phyloP scores from a whole-genome alignment of 2,329 filamentous ascomycete genomes.

The Zarea fungicola region DNA sequence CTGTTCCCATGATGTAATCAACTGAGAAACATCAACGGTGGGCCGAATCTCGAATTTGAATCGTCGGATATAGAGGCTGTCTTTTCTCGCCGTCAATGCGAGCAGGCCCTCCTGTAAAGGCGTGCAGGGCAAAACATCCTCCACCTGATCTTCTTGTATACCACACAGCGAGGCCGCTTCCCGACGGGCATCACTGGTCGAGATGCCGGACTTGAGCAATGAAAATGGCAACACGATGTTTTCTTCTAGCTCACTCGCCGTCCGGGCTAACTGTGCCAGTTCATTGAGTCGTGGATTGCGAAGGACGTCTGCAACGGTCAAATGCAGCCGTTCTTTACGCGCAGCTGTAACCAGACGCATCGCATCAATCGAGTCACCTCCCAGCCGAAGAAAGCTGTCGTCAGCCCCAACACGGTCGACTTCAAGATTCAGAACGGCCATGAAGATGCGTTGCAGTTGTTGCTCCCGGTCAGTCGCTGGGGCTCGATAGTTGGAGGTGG shows the following conservation, averaged over 20 bases:
- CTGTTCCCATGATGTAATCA: constrained; percentile 16
- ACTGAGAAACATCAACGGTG: constrained; percentile 10
- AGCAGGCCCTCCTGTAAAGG: constrained; percentile 20
- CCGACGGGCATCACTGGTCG: not conserved
- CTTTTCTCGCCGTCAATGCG: constrained; percentile 14
- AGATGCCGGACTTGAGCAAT: not conserved
- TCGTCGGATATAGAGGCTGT: constrained; percentile 16
- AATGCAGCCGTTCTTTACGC: constrained; percentile 30
- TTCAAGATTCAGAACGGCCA: not conserved
- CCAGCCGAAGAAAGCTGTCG: constrained; percentile 5
- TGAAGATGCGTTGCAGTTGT: not conserved
- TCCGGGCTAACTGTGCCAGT: constrained; percentile 32
- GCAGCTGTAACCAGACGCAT: constrained; percentile 44
- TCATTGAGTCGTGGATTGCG: constrained; percentile 36
- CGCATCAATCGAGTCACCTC: constrained; percentile 40
- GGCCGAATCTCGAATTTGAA: constrained; percentile 15
- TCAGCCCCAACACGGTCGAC: constrained; percentile 2
- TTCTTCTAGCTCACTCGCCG: not conserved
- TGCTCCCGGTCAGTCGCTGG: not conserved
- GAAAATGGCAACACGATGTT: not conserved
- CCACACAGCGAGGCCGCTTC: constrained; percentile 15
- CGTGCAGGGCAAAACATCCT: constrained; percentile 20
- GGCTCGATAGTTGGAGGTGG: not conserved
- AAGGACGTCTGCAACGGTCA: constrained; percentile 43
- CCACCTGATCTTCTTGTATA: constrained; percentile 10